Evolutionary conservation across 805 yeast genomes (phyloP), one percentile per base, ranked within the genome.

Genomic region (Saccharomyces jurei): DNA sequence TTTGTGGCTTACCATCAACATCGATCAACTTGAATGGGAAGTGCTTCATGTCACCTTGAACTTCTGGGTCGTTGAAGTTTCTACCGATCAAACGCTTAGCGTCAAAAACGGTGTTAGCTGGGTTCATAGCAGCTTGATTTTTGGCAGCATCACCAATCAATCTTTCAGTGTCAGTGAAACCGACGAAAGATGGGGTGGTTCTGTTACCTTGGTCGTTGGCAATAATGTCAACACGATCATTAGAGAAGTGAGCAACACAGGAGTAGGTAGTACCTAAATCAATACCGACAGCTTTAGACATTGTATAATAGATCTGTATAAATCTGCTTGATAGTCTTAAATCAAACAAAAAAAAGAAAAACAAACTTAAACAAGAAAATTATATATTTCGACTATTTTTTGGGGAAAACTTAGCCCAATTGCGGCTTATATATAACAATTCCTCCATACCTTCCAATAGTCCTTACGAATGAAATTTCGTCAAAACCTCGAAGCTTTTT

Each of bases 161-260:
- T 77, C 97, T 86, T 78, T 92, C 98, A 46, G 91, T 81, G 70
- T 89, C 97, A 30, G 96, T 89, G 82, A 91, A 91, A 52, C 96
- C 97, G 59, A 92, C 97, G 72, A 87, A 91, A 36, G 97, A 90
- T 41, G 97, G 97, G 21, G 97, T 91, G 59, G 96, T 92, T 80
- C 97, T 87, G 81, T 92, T 91, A 80, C 98, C 98, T 78, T 92
- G 97, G 74, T 91, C 97, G 71, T 91, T 91, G 66, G 97, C 97
- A 68, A 91, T 83, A 69, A 91, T 91, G 70, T 92, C 97, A 57
- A 91, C 97, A 66, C 96, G 80, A 70, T 88, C 95, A 66, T 87
- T 86, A 51, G 85, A 72, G 72, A 81, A 83, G 74, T 82, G 90
- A 68, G 96, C 98, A 58, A 92, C 98, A 83, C 97, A 91, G 11